Evolutionary conservation across 345 rosid genomes (phyloP), one percentile per base, ranked within the genome.

Genomic region (Murraya paniculata): DNA sequence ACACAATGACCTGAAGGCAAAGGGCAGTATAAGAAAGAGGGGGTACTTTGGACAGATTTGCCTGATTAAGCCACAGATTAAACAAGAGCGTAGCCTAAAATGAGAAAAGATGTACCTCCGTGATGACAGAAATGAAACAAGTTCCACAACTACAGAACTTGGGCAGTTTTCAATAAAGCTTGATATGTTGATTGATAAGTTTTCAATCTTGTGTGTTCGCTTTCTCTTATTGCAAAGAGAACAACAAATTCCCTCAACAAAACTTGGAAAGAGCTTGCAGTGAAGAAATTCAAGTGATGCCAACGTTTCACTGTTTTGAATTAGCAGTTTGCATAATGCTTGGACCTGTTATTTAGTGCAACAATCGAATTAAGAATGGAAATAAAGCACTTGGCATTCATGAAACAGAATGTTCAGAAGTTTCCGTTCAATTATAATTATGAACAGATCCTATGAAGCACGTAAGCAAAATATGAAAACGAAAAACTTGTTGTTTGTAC

Each of bases 281-380:
- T 94, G 96, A 78, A 81, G 71, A 74, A 93, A 85, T 83, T 94
- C 91, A 41, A 94, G 85, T 57, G 98, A 91, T 61, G 70, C 88
- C 78, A 95, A 84, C 22, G 97, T 89, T 80, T 87, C 85, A 68
- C 71, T 66, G 77, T 88, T 92, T 85, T 94, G 93, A 73, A 77
- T 75, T 84, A 94, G 82, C 81, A 95, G 90, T 71, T 87, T 82
- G 90, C 93, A 88, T 80, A 91, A 85, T 64, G 90, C 91, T 73
- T 85, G 86, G 79, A 90, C 92, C 99, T 93, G 90, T 60, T 50
- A 77, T 76, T 84, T 62, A 35, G 65, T 65, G 50, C 72, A 38
- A n/a, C 38, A 73, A 77, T 50, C 55, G 74, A 72, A 64, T 55
- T 28, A 72, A 60, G 14, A 9, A 31, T 35, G 24, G 61, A 70